Evolutionary conservation across 2,329 filamentous ascomycete species (phyloP), one percentile per base, ranked within the genome.

Genomic region (Davidsoniella australis): DNA sequence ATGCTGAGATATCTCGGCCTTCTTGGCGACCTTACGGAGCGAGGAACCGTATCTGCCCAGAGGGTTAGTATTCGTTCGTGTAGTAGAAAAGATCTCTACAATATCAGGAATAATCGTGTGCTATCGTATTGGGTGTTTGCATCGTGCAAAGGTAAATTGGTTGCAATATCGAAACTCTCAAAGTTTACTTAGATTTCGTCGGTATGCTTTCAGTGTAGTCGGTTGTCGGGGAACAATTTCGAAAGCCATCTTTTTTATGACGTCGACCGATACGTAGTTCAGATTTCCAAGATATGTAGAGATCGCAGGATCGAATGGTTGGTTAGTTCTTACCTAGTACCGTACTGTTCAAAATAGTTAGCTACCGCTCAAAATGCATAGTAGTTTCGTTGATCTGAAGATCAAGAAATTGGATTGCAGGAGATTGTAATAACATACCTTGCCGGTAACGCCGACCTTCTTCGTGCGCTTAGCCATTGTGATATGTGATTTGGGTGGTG

Each of bases 1-100:
- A 78, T 98, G 91, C 73, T 96, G 91, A 64, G 85, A 85, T 70
- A 96, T 85, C 82, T 96, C 91, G 83, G 95, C 94, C 85, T 95
- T 95, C 86, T 96, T 96, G 67, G 68, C 66, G 63, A 68, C 88
- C 80, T 96, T 96, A 74, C 88, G 86, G 72, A 96, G 86, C 65
- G 91, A 96, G 68, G 91, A 89, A 88, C 89, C 91, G 73, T 94
- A 94, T 79, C 86, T 89, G 61, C 55, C 55, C 40, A 40, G n/a
- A 10, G 33, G 24, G 54, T 61, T 57, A 63, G 62, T 60, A 57
- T 54, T 47, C 50, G 29, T 33, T 33, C 29, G 4, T 33, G 29
- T 9, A 12, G 29, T 33, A 33, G 29, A 33, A 2, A 10, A 6
- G 29, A 23, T 39, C 18, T 40, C 48, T 44, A 46, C 18, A 41